Conservation (phyloP, 2,329 filamentous ascomycete genomes). For the Aschersonia sp. region DNA sequence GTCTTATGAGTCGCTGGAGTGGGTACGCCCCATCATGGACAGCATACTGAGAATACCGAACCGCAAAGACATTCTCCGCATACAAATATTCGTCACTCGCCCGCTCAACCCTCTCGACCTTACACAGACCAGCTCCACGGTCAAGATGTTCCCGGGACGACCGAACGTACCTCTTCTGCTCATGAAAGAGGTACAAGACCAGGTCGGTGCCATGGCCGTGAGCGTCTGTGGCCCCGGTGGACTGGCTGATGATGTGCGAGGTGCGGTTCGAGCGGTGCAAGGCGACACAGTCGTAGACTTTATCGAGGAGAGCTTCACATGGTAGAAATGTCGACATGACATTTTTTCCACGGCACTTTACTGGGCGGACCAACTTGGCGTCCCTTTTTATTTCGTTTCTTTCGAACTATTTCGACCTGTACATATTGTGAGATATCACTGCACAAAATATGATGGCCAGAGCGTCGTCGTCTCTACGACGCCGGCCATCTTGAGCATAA, state of each 20-base stretch:
- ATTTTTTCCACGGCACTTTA: too few relatives aligned
- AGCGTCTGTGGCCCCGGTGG: conserved; percentile 65
- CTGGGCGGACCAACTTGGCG: too few relatives aligned
- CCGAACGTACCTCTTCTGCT: conserved; percentile 73
- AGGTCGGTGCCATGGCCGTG: conserved; percentile 79
- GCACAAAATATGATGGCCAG: neutral
- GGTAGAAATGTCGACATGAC: conserved; percentile 19
- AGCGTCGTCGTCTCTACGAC: neutral
- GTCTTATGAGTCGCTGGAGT: conserved; percentile 77
- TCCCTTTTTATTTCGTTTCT: conserved; percentile 4
- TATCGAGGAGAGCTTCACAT: conserved; percentile 63
- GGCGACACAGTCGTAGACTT: conserved; percentile 55
- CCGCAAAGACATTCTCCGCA: conserved; percentile 67
- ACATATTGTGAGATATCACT: neutral
- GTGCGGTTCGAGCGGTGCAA: conserved; percentile 49
- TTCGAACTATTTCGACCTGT: conserved; percentile 1
- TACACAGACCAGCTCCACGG: conserved; percentile 57
- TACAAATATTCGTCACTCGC: conserved; percentile 81
- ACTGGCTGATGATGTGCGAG: conserved; percentile 60
- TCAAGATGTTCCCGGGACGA: conserved; percentile 84
- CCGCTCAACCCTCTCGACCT: conserved; percentile 76
- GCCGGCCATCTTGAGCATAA: neutral
- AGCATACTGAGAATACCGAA: conserved; percentile 61
- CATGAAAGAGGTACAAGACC: conserved; percentile 64
- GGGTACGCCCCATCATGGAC: conserved; percentile 80